Conservation (phyloP, 306 rosid genomes). For the Potentilla sterilis region DNA sequence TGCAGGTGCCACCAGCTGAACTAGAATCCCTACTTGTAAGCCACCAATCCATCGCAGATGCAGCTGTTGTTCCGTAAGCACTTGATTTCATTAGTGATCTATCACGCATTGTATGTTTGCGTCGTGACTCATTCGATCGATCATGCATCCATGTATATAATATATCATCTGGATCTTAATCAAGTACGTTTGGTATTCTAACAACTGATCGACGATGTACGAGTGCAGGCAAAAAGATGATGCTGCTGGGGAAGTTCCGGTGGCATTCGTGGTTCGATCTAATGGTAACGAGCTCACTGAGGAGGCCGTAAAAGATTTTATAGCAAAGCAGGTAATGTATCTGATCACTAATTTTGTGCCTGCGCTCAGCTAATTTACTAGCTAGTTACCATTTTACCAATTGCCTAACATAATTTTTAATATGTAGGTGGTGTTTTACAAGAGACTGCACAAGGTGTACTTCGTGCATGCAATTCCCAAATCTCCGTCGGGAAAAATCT, state of each 20-base stretch:
- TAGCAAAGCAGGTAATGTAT: conserved; percentile 68
- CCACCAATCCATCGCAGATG: conserved; percentile 82
- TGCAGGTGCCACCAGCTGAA: conserved; percentile 92
- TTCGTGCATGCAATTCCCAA: conserved; percentile 78
- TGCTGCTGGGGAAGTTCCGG: conserved; percentile 91
- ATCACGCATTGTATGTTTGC: too few relatives aligned
- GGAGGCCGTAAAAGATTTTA: conserved; percentile 62
- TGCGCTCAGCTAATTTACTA: neutral
- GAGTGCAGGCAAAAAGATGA: conserved; percentile 64
- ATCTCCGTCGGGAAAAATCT: conserved; percentile 81
- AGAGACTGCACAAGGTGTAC: conserved; percentile 69
- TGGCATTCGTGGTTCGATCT: conserved; percentile 78
- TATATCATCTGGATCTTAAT: too few relatives aligned
- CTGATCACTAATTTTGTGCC: neutral
- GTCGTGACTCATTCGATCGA: neutral
- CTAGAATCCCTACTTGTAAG: conserved; percentile 75
- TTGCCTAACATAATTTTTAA: neutral
- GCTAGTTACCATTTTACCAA: neutral
- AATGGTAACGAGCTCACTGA: conserved; percentile 53
- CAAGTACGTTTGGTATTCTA: neutral
- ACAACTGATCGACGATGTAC: neutral
- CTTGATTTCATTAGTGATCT: too few relatives aligned
- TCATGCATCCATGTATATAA: neutral
- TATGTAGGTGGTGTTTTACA: conserved; percentile 81
- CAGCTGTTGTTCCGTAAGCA: conserved; percentile 92